A percentile compares a stretch with the other conserved stretches of the same genome.
Conservation (phyloP, 2,329 filamentous ascomycete species). For the Cercospora citrullina region DNA sequence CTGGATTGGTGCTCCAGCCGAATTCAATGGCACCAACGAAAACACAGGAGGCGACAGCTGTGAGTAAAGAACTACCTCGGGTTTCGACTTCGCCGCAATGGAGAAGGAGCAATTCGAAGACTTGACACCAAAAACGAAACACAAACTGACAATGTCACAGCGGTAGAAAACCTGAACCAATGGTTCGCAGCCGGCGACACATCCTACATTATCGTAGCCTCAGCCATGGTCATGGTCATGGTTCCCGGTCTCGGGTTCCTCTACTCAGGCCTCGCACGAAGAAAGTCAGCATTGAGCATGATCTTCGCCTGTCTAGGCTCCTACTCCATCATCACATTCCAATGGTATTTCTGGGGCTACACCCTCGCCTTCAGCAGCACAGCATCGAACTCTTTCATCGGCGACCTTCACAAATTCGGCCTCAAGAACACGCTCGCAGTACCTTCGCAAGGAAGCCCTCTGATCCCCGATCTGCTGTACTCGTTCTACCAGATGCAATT, state of each 20-base stretch:
- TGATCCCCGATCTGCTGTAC: conserved; percentile 87
- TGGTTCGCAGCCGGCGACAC: conserved; percentile 91
- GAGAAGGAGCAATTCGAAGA: conserved; percentile 9
- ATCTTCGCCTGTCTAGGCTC: conserved; percentile 98
- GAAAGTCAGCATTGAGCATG: conserved; percentile 95
- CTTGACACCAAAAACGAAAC: background rate
- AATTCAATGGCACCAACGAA: conserved; percentile 57
- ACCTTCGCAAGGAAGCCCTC: conserved; percentile 83
- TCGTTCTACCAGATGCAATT: conserved; percentile 99
- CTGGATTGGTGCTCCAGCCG: conserved; percentile 48
- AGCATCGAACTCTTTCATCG: conserved; percentile 82
- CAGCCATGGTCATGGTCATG: conserved; percentile 96
- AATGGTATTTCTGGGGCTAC: conserved; percentile 99
- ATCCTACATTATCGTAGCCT: conserved; percentile 85
- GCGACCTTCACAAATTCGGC: conserved; percentile 84
- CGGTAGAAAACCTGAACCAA: conserved; percentile 85
- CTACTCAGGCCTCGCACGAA: conserved; percentile 93
- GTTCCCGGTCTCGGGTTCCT: conserved; percentile 94
- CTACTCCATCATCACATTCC: conserved; percentile 86
- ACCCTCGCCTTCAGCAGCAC: conserved; percentile 85
- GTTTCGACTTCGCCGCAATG: conserved; percentile 3
- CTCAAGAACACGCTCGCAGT: conserved; percentile 78
- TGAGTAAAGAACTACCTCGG: conserved; percentile 52
- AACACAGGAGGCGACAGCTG: conserved; percentile 74
- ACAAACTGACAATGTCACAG: conserved; percentile 49